These are phyloP conservation scores for Cyclostephanos invisitatus DNA, from an alignment of 108 stramenopile genomes.

Conservation along the genomic window DNA sequence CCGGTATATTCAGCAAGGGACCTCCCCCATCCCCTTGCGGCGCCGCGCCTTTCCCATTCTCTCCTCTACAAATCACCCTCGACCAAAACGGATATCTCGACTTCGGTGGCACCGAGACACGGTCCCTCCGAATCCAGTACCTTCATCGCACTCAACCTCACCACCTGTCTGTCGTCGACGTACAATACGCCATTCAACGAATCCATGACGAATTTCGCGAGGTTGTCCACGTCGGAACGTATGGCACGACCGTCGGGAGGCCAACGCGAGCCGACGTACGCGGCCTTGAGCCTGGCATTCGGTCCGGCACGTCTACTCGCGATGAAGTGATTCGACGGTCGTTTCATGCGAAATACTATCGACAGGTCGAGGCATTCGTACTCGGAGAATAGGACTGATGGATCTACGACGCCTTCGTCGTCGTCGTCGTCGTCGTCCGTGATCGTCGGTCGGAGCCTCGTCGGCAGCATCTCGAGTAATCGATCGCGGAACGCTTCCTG, in stretches of 20 bases:
- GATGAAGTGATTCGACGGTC: slow-evolving; percentile 75
- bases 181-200: slow-evolving; percentile 77
- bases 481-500: slow-evolving; percentile 68
- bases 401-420: slow-evolving; percentile 4
- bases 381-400: slow-evolving; percentile 41
- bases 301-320: slow-evolving; percentile 51
- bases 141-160: slow-evolving; percentile 64
- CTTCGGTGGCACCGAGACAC: slow-evolving; percentile 70
- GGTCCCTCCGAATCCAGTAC: slow-evolving; percentile 65
- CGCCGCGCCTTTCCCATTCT: background rate
- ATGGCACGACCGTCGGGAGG: background rate
- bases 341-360: slow-evolving; percentile 69
- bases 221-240: slow-evolving; percentile 80
- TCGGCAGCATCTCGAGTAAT: slow-evolving; percentile 45
- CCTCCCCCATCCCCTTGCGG: background rate
- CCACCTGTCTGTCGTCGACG: slow-evolving; percentile 79
- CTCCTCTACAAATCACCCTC: background rate
- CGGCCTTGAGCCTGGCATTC: slow-evolving; percentile 37
- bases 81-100: slow-evolving; percentile 19
- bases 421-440: background rate
- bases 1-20: too few species aligned
- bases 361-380: slow-evolving; percentile 53
- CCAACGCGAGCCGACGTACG: slow-evolving; percentile 37
- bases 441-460: background rate
- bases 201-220: slow-evolving; percentile 86